A percentile compares a stretch with the other conserved stretches of the same genome.
phyloP scores from a whole-genome alignment of 1,284 basidiomycete species.

The Entoloma clypeatum region DNA sequence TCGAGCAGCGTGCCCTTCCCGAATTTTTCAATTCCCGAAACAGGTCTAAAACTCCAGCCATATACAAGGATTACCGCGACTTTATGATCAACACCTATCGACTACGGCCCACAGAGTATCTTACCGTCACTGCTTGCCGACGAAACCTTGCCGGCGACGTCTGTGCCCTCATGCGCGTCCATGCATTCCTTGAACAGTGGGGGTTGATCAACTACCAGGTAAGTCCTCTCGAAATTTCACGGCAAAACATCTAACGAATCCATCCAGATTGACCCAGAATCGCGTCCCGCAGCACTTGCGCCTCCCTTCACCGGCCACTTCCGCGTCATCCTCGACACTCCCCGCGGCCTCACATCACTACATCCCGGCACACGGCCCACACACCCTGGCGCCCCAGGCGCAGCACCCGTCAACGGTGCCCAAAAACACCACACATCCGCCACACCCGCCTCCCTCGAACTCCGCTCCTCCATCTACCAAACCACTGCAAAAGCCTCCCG shows the following conservation, averaged over 20 bases:
- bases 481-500: conserved; percentile 82
- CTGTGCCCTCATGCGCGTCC: conserved; percentile 98
- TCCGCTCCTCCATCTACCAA: conserved; percentile 85
- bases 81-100: conserved; percentile 99
- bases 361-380: conserved; percentile 83
- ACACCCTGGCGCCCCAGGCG: conserved; percentile 41
- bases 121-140: conserved; percentile 96
- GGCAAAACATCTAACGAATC: background rate
- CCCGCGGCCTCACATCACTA: conserved; percentile 91
- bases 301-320: conserved; percentile 99
- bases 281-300: conserved; percentile 88
- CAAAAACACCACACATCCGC: conserved; percentile 41
- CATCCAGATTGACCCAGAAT: conserved; percentile 91
- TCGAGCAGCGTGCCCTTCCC: conserved; percentile 90
- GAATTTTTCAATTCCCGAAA: conserved; percentile 99
- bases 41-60: conserved; percentile 91
- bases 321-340: conserved; percentile 95
- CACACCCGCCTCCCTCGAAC: conserved; percentile 74
- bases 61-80: conserved; percentile 99
- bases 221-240: conserved; percentile 21
- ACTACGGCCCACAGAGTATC: conserved; percentile 90
- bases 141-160: conserved; percentile 97
- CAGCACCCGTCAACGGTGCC: conserved; percentile 48
- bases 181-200: conserved; percentile 99
- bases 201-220: conserved; percentile 99